Conservation (phyloP, 2,329 filamentous ascomycete species). For the Aspergillus alliaceus region DNA sequence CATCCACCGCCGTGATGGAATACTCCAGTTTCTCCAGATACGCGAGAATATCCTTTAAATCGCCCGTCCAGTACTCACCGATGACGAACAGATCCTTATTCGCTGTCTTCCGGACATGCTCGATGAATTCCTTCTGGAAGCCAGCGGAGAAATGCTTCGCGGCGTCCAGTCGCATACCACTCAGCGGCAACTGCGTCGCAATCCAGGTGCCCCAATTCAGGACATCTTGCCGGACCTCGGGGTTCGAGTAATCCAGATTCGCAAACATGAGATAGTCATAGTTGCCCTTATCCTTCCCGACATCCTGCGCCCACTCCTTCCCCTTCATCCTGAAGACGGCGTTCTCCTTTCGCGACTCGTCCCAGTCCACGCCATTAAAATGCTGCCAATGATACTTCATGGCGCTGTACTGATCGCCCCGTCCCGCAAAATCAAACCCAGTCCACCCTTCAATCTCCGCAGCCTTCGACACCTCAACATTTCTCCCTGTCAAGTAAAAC, state of each 20-base stretch:
- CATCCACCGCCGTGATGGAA: conserved; percentile 66
- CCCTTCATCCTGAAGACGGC: conserved; percentile 66
- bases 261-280: conserved; percentile 71
- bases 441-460: conserved; percentile 69
- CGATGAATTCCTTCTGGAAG: conserved; percentile 65
- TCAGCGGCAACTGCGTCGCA: conserved; percentile 58
- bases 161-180: conserved; percentile 70
- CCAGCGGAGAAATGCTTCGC: conserved; percentile 69
- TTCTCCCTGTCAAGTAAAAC: conserved; percentile 11
- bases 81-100: conserved; percentile 63
- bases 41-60: conserved; percentile 55
- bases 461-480: conserved; percentile 38
- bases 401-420: conserved; percentile 59
- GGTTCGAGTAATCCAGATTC: conserved; percentile 65
- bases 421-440: conserved; percentile 64
- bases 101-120: conserved; percentile 52
- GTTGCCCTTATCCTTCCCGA: conserved; percentile 66
- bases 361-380: conserved; percentile 68
- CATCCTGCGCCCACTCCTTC: conserved; percentile 64
- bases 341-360: conserved; percentile 56
- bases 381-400: conserved; percentile 67
- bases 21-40: conserved; percentile 61
- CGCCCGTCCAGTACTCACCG: conserved; percentile 68
- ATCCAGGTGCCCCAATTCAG: conserved; percentile 70
- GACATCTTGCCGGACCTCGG: conserved; percentile 64